Conservation (phyloP, 495 filamentous ascomycete species). For the Penicillium waksmanii region DNA sequence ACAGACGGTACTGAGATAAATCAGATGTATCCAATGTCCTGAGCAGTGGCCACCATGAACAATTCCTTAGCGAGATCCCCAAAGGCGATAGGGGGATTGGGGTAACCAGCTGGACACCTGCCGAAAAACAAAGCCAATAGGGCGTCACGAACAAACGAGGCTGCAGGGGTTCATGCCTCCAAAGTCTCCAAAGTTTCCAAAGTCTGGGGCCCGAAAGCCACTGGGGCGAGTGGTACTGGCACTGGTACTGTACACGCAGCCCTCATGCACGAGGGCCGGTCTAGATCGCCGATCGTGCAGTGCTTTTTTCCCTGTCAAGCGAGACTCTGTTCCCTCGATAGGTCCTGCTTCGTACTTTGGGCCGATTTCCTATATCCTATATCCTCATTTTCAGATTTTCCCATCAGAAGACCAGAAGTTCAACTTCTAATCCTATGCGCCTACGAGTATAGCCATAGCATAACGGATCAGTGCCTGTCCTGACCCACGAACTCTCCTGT, state of each 20-base stretch:
- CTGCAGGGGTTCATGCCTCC: conserved; percentile 4
- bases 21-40: too few relatives aligned
- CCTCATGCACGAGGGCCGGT: conserved; percentile 11
- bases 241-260: conserved; percentile 7
- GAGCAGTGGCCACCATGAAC: too few relatives aligned
- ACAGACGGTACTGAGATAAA: too few relatives aligned
- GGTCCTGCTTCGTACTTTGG: too few relatives aligned
- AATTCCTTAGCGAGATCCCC: too few relatives aligned
- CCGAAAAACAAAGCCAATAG: not conserved
- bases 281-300: conserved; percentile 35
- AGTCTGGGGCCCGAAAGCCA: not conserved
- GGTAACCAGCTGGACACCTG: not conserved
- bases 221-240: not conserved
- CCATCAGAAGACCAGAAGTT: too few relatives aligned
- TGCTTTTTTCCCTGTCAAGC: conserved; percentile 6
- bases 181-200: not conserved
- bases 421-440: too few relatives aligned
- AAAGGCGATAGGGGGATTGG: too few relatives aligned
- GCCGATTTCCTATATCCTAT: too few relatives aligned
- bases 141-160: not conserved
- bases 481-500: conserved; percentile 30
- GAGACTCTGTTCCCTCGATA: not conserved
- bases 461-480: conserved; percentile 1
- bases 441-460: too few relatives aligned
- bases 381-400: too few relatives aligned